Evolutionary conservation across 2,329 filamentous ascomycete genomes (phyloP), one percentile per base, ranked within the genome.

Genomic region (Chaetomium globosum): DNA sequence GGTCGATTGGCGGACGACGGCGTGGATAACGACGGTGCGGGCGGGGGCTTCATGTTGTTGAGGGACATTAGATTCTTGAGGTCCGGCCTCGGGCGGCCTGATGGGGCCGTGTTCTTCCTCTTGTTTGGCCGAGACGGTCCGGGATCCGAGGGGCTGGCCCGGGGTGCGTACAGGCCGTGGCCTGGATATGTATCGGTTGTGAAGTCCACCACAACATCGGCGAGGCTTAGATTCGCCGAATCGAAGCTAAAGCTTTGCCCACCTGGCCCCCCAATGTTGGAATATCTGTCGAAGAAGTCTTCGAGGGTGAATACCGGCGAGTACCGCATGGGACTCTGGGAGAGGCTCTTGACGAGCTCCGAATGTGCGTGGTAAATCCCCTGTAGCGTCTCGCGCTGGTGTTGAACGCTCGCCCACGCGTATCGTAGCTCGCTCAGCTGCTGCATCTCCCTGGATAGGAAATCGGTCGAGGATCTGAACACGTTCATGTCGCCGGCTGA

Each of bases 211-310:
- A 83, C 76, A 1, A 89, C 83, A 71, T 94, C 90, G 1, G 85
- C 79, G 61, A 95, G 85, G 19, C 85, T 89, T 46, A 94, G 81
- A 72, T 93, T 90, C 1, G 90, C 87, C 1, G 89, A 86, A 71
- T 95, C 91, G 62, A 95, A 91, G 5, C 77, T 80, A 69, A 82
- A 85, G 0, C 83, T 80, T 64, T 87, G 82, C 0, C 87, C 89
- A 0, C 86, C 87, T 23, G 80, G 79, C 0, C 83, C 81, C 1
- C 81, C 80, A 53, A 87, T 81, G 65, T 83, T 85, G 0, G 80
- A 77, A 66, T 96, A 96, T 31, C 92, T 84, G 71, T 95, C 91
- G 71, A 95, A 93, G 76, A 96, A 96, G 73, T 95, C 91, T 69
- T 95, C 92, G 16, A 93, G 84, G 67, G 95, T 91, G 72, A 95